These are phyloP conservation scores for Hanseniaspora sp. DNA, from an alignment of 1,139 yeast species.

Conservation along the genomic window DNA sequence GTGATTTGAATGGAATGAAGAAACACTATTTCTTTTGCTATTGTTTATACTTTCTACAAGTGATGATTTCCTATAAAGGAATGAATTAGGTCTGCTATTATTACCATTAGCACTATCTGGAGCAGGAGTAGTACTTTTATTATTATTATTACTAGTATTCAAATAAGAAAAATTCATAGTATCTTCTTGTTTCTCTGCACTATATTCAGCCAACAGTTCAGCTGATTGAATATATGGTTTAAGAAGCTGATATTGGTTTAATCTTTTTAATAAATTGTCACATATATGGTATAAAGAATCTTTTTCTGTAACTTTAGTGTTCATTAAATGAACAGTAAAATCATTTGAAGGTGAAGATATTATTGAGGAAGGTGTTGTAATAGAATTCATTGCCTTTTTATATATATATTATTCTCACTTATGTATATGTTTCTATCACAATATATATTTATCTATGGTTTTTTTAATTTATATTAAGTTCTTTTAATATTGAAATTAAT, in stretches of 20 bases:
- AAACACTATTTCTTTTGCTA: conserved; percentile 11
- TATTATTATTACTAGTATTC: conserved; percentile 27
- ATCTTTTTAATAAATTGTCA: conserved; percentile 43
- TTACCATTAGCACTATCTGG: not conserved
- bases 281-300: conserved; percentile 73
- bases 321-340: conserved; percentile 35
- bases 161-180: conserved; percentile 34
- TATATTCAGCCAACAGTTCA: conserved; percentile 48
- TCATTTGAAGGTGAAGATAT: conserved; percentile 1
- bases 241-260: conserved; percentile 59
- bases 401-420: too few relatives aligned
- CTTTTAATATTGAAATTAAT: too few relatives aligned
- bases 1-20: conserved; percentile 2
- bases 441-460: too few relatives aligned
- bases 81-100: conserved; percentile 13
- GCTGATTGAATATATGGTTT: conserved; percentile 58
- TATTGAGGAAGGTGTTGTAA: not conserved
- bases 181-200: conserved; percentile 63
- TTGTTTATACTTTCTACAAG: not conserved
- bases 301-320: conserved; percentile 50
- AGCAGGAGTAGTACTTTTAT: conserved; percentile 20
- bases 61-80: conserved; percentile 11
- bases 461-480: too few relatives aligned
- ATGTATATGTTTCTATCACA: too few relatives aligned
- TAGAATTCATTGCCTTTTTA: not conserved